Evolutionary conservation across 2,329 filamentous ascomycete genomes (phyloP), one percentile per base, ranked within the genome.

Genomic region (Chaetomium olivaceum): DNA sequence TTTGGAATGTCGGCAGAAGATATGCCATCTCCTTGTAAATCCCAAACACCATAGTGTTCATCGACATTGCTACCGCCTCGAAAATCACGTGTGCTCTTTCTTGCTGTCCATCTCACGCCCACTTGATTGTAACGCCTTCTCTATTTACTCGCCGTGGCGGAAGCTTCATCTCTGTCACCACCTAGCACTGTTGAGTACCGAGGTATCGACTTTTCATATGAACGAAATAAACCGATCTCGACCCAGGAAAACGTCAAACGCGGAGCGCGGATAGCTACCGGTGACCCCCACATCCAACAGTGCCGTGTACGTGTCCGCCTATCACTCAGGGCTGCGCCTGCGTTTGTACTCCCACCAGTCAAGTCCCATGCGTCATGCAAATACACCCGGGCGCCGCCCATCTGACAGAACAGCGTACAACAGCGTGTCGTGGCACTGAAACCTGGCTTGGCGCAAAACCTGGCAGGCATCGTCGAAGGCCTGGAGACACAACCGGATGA

Each of bases 301-400:
- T 6, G 11, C 11, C 11, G 11, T 31, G 31, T 59, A 43, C 48
- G 33, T 25, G 39, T 50, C 52, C 27, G 50, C n/a, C 39, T 33
- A 50, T 61, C 50, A 7, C 19, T 39, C 31, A 12, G 16, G 12
- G 31, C 25, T 23, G 12, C 4, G 3, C 19, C 21, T 14, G 58
- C 43, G 16, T 52, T 43, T 64, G 58, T 67, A 58, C 52, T 6
- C 27, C 58, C 52, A 23, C 55, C 36, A 43, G 23, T 56, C 56
- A 67, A 67, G 66, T 65, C 51, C 66, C 66, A 65, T 67, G 66
- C 66, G 51, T 65, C 12, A 6, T 51, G 55, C 43, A 11, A 21
- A 14, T 36, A 43, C 51, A n/a, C 51, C 33, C 16, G 39, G 16
- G 16, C 11, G 33, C 25, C 54, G 46, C 16, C n/a, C 61, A 31